Percentiles rank a stretch among this genome's conserved stretches.
These are phyloP conservation scores for bread wheat (Triticum aestivum) DNA, from an alignment of 176 grass and related monocot genomes.

Conservation along the genomic window IWGSC_CS_RefSeq_v2.1 NC_057803.1:618372846-618373345, in stretches of 20 bases:
- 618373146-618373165: background rate
- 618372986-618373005: no score
- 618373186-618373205: background rate
- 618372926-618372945: no score
- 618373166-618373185: background rate
- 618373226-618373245: background rate
- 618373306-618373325: background rate
- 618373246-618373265: background rate
- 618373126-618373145: background rate
- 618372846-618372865: no score
- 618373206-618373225: background rate
- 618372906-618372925: no score
- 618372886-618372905: no score
- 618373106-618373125: background rate
- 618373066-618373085: background rate
- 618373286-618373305: background rate
- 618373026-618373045: background rate
- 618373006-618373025: background rate
- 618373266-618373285: background rate
- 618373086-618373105: background rate
- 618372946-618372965: no score
- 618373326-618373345: background rate
- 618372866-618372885: no score
- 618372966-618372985: no score
- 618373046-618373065: background rate